phyloP scores from a whole-genome alignment of 1,284 basidiomycete genomes.

The Cutaneotrichosporon mucoides region DNA sequence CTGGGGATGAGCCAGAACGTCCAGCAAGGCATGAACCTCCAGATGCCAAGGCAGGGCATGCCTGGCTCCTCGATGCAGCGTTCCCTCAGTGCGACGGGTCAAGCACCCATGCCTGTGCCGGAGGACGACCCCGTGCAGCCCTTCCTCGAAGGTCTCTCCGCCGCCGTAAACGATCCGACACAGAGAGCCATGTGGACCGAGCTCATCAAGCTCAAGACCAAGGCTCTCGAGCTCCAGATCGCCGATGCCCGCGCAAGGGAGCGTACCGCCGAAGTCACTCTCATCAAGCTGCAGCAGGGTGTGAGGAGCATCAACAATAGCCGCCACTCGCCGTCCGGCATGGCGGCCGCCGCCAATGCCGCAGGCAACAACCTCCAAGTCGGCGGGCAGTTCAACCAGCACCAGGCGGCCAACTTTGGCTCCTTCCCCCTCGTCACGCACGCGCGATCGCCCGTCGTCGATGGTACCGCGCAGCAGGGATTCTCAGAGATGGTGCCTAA shows the following conservation, averaged over 20 bases:
- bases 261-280: constrained; percentile 41
- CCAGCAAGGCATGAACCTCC: too few relatives aligned
- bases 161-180: constrained; percentile 24
- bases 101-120: too few relatives aligned
- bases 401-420: constrained; percentile 1
- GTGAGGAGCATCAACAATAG: background rate
- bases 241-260: constrained; percentile 42
- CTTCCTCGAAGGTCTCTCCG: constrained; percentile 18
- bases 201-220: constrained; percentile 37
- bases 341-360: background rate
- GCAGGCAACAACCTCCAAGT: background rate
- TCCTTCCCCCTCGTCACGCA: constrained; percentile 12
- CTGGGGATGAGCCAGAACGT: too few relatives aligned
- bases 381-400: background rate
- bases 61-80: too few relatives aligned
- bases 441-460: constrained; percentile 13
- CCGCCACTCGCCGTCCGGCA: background rate
- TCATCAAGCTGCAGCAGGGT: constrained; percentile 28
- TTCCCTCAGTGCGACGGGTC: background rate
- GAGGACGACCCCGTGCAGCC: constrained; percentile 17
- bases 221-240: constrained; percentile 43
- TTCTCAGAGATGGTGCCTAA: background rate
- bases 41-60: too few relatives aligned
- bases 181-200: constrained; percentile 40
- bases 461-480: background rate